A percentile compares a stretch with the other conserved stretches of the same genome.
Evolutionary conservation across 257 asterid genomes (phyloP).

Genomic region (Avicennia marina): DNA sequence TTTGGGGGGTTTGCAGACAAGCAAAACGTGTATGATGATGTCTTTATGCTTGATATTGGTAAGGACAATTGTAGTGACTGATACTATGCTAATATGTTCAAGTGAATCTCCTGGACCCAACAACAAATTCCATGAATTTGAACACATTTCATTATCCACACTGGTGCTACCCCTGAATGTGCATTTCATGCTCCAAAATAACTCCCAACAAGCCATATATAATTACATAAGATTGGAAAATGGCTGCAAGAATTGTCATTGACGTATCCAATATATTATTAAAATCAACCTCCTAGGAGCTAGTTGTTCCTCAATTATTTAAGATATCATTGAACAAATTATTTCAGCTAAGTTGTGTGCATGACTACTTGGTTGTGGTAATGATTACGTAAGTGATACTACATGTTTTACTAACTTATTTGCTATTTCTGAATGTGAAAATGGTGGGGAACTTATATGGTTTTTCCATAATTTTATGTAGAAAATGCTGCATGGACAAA

Average conservation of each 20-base stretch:
- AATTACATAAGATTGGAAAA: not conserved
- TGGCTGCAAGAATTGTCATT: too few relatives aligned
- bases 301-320: not conserved
- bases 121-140: not conserved
- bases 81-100: not conserved
- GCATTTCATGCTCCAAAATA: not conserved
- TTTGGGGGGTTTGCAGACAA: conserved; percentile 96
- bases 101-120: not conserved
- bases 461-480: conserved; percentile 22
- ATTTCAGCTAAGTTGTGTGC: not conserved
- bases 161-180: not conserved
- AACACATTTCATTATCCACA: too few relatives aligned
- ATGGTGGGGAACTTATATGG: too few relatives aligned
- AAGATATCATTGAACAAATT: not conserved
- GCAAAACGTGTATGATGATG: conserved; percentile 78
- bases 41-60: conserved; percentile 89
- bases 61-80: conserved; percentile 22
- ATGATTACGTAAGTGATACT: not conserved
- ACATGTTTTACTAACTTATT: not conserved
- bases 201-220: not conserved
- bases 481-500: conserved; percentile 80
- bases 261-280: not conserved
- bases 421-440: not conserved
- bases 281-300: not conserved
- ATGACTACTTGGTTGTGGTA: not conserved